Conservation (phyloP, 306 rosid species). For the Prunus salicina region DNA sequence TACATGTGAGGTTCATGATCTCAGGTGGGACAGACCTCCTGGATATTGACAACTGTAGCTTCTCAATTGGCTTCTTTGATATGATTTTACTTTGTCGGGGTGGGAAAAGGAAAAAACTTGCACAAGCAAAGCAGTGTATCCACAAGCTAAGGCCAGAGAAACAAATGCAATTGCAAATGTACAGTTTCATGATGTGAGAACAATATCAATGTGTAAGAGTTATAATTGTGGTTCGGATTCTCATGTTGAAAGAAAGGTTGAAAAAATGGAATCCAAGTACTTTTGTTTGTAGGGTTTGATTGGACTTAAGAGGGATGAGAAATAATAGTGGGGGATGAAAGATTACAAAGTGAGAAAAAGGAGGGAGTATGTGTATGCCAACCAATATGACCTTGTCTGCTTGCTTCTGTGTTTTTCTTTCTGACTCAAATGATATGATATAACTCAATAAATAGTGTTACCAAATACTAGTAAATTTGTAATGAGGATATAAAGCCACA, state of each 20-base stretch:
- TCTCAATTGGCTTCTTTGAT: slow-evolving; percentile 4
- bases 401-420: background rate
- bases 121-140: background rate
- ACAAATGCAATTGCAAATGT: background rate
- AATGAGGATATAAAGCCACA: background rate
- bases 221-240: slow-evolving; percentile 16
- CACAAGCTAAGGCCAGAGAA: background rate
- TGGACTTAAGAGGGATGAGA: slow-evolving; percentile 3
- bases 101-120: background rate
- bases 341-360: slow-evolving; percentile 1
- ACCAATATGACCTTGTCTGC: slow-evolving; percentile 10
- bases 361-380: slow-evolving; percentile 7
- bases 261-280: slow-evolving; percentile 26
- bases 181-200: background rate
- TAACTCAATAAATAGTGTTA: background rate
- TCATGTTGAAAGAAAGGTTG: slow-evolving; percentile 13
- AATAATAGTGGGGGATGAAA: slow-evolving; percentile 1
- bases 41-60: background rate
- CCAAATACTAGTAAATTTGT: background rate
- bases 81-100: background rate
- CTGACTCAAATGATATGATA: background rate
- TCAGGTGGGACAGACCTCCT: slow-evolving; percentile 26
- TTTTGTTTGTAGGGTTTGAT: slow-evolving; percentile 23
- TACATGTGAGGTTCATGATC: slow-evolving; percentile 36
- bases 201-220: background rate